phyloP scores from a whole-genome alignment of 2,329 filamentous ascomycete genomes.

The Graphium sp. region DNA sequence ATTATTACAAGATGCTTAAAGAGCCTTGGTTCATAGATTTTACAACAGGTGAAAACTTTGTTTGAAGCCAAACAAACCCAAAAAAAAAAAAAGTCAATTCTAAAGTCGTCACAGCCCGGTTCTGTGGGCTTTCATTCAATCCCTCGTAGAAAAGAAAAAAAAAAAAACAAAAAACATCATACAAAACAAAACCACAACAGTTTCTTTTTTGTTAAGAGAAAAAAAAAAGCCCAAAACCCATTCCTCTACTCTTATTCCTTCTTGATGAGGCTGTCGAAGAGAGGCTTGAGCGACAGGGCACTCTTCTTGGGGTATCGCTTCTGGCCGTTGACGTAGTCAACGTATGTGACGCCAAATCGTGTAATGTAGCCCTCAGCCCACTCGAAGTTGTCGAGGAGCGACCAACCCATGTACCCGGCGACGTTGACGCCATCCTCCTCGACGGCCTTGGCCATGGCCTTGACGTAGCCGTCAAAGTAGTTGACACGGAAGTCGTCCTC shows the following conservation, averaged over 20 bases:
- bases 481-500: constrained; percentile 67
- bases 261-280: constrained; percentile 56
- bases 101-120: no score
- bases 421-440: constrained; percentile 62
- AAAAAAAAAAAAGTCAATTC: no score
- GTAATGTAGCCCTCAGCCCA: constrained; percentile 56
- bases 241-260: constrained; percentile 35
- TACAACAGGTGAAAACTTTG: no score
- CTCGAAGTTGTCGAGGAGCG: constrained; percentile 79
- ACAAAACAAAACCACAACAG: no score
- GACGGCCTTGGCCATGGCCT: constrained; percentile 57
- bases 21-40: no score
- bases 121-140: no score
- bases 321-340: constrained; percentile 68
- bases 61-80: no score
- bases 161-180: no score
- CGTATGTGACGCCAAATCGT: constrained; percentile 61
- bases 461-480: constrained; percentile 66
- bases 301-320: constrained; percentile 75
- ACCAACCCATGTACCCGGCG: constrained; percentile 72
- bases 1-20: no score
- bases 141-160: no score
- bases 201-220: no score
- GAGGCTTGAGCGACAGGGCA: constrained; percentile 49
- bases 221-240: no score